These are phyloP conservation scores for Boletus bicolor DNA, from an alignment of 768 basidiomycete genomes.

Conservation along the genomic window DNA sequence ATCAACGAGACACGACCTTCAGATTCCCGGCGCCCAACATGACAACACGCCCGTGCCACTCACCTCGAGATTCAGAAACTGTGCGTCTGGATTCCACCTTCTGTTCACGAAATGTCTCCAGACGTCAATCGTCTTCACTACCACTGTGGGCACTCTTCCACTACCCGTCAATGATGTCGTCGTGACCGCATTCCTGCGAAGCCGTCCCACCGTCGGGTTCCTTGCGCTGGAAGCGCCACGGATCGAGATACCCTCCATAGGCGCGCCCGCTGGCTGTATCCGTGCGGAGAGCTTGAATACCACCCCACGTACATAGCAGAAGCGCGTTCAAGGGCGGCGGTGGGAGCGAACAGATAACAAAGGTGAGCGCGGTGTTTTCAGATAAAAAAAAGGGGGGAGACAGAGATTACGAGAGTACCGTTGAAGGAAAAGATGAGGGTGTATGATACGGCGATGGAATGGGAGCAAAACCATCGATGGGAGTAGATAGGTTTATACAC, in stretches of 20 bases:
- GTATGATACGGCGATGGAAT: constrained; percentile 13
- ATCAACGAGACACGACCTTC: constrained; percentile 6
- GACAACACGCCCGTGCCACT: constrained; percentile 26
- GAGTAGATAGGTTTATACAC: constrained; percentile 17
- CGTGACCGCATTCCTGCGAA: constrained; percentile 59
- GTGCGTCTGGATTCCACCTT: constrained; percentile 66
- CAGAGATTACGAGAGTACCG: constrained; percentile 10
- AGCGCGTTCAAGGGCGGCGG: constrained; percentile 23
- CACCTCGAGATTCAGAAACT: constrained; percentile 82
- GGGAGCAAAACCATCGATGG: constrained; percentile 12
- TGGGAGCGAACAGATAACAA: constrained; percentile 30
- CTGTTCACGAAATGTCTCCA: constrained; percentile 74
- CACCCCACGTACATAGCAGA: constrained; percentile 18
- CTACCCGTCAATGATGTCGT: constrained; percentile 10
- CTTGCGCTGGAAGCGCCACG: constrained; percentile 58
- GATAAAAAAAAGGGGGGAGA: constrained; percentile 1
- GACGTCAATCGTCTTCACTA: constrained; percentile 51
- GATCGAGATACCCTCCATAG: constrained; percentile 57
- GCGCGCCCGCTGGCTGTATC: constrained; percentile 30
- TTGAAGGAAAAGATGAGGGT: neutral
- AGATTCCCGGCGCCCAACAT: neutral
- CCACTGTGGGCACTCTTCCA: constrained; percentile 19
- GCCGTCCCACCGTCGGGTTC: constrained; percentile 44
- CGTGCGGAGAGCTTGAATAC: constrained; percentile 41
- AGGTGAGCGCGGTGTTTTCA: constrained; percentile 38